Percentiles rank a stretch among this genome's conserved stretches.
Conservation (phyloP, 2,329 filamentous ascomycete genomes). For the Ustulina deusta region DNA sequence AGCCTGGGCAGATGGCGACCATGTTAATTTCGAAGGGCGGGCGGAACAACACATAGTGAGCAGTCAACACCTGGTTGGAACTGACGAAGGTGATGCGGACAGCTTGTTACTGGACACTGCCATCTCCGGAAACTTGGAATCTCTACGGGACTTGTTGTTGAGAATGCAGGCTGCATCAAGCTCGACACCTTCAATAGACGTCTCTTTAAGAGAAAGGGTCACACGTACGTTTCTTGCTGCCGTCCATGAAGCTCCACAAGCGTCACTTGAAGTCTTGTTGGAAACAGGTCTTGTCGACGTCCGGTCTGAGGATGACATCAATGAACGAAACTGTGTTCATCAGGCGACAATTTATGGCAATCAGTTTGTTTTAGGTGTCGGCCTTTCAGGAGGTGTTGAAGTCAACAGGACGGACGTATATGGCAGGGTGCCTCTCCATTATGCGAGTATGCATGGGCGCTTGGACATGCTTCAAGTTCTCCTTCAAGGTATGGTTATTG, state of each 20-base stretch:
- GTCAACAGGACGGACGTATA: slow-evolving; percentile 90
- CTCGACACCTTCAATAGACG: slow-evolving; percentile 61
- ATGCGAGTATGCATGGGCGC: slow-evolving; percentile 94
- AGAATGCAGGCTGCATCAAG: slow-evolving; percentile 71
- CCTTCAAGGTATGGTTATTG: slow-evolving; percentile 65
- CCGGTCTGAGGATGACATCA: slow-evolving; percentile 96
- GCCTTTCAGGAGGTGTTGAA: slow-evolving; percentile 80
- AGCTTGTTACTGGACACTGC: slow-evolving; percentile 89
- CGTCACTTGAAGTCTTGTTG: slow-evolving; percentile 80
- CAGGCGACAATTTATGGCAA: slow-evolving; percentile 97
- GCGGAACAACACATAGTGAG: slow-evolving; percentile 74
- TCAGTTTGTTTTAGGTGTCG: slow-evolving; percentile 79
- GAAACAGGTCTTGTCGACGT: slow-evolving; percentile 87
- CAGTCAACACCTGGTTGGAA: slow-evolving; percentile 74
- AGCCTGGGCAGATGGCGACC: slow-evolving; percentile 96
- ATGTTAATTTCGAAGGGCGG: slow-evolving; percentile 79
- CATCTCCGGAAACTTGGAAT: slow-evolving; percentile 80
- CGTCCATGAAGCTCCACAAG: slow-evolving; percentile 84
- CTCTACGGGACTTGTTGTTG: slow-evolving; percentile 82
- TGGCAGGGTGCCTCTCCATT: slow-evolving; percentile 91
- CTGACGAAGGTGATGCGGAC: slow-evolving; percentile 91
- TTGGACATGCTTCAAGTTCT: slow-evolving; percentile 84
- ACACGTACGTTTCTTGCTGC: slow-evolving; percentile 92
- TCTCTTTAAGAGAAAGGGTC: slow-evolving; percentile 76
- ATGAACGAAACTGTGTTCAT: slow-evolving; percentile 94